These are phyloP conservation scores for Citrus unshiu DNA, from an alignment of 345 rosid species.

Conservation along the genomic window DNA sequence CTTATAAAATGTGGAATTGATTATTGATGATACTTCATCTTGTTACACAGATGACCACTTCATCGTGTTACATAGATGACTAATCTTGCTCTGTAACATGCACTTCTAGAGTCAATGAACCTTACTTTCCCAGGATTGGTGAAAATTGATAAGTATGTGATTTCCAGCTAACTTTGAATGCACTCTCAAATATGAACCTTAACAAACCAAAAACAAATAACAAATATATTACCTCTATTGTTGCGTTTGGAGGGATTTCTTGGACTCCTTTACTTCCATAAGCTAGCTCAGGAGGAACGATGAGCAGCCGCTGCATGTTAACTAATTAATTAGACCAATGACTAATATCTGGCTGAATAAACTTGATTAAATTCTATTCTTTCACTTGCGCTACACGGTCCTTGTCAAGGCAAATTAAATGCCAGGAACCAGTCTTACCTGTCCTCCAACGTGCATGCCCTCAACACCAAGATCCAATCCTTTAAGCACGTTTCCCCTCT, in stretches of 20 bases:
- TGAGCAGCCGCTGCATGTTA: slow-evolving; percentile 56
- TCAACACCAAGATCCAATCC: slow-evolving; percentile 93
- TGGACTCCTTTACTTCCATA: slow-evolving; percentile 96
- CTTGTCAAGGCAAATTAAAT: not conserved
- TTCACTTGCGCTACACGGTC: not conserved
- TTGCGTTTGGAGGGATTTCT: slow-evolving; percentile 97
- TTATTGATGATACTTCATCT: no score
- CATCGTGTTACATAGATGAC: not conserved
- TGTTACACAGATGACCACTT: not conserved
- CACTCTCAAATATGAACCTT: not conserved
- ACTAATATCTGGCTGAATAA: no score
- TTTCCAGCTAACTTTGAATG: not conserved
- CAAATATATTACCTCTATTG: slow-evolving; percentile 60
- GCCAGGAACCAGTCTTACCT: slow-evolving; percentile 43
- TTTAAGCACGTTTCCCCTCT: slow-evolving; percentile 77
- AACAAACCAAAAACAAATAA: not conserved
- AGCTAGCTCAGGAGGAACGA: slow-evolving; percentile 91
- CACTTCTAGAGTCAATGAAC: not conserved
- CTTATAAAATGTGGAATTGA: not conserved
- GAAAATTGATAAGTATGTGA: not conserved
- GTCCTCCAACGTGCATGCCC: slow-evolving; percentile 96
- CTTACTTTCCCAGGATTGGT: not conserved
- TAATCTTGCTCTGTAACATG: not conserved
- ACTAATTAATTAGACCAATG: not conserved
- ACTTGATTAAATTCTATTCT: not conserved